Conservation (phyloP, 768 basidiomycete species). For the Terana coerulea region DNA sequence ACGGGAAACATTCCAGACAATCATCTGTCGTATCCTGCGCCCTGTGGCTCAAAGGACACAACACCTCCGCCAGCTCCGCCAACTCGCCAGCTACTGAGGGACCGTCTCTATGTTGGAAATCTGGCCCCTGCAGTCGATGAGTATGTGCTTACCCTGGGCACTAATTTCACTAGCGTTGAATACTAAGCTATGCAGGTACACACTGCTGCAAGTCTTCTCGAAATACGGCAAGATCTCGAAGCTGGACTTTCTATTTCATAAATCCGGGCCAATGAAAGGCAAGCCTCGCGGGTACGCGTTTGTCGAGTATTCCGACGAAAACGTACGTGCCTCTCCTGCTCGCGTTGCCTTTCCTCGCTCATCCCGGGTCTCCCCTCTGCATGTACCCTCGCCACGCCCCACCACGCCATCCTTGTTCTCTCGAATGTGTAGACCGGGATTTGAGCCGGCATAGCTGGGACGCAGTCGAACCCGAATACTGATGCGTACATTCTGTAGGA, state of each 20-base stretch:
- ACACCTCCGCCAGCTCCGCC: constrained; percentile 17
- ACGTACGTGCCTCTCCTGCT: not conserved
- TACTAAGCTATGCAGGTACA: constrained; percentile 51
- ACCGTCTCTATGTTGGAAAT: constrained; percentile 89
- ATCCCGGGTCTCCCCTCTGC: constrained; percentile 3
- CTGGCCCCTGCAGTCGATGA: constrained; percentile 85
- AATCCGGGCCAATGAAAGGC: constrained; percentile 81
- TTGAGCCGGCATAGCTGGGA: not conserved
- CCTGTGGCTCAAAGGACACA: constrained; percentile 13
- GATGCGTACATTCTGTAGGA: constrained; percentile 50
- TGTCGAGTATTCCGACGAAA: constrained; percentile 65
- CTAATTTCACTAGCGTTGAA: too few relatives aligned
- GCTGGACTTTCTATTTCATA: constrained; percentile 95
- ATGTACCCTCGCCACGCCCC: not conserved
- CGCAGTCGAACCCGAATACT: not conserved
- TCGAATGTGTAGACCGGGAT: constrained; percentile 2
- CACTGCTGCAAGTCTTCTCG: constrained; percentile 84
- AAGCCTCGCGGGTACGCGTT: constrained; percentile 97
- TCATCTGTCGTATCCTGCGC: constrained; percentile 26
- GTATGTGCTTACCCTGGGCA: constrained; percentile 41
- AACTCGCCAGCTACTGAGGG: constrained; percentile 41
- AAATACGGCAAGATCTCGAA: constrained; percentile 92
- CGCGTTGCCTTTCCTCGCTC: not conserved
- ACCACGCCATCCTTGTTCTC: not conserved
- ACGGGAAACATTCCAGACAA: too few relatives aligned